Percentiles rank a stretch among this genome's conserved stretches.
Conservation (phyloP, 352 stramenopile species). For the Phytophthora agathidicida region DNA sequence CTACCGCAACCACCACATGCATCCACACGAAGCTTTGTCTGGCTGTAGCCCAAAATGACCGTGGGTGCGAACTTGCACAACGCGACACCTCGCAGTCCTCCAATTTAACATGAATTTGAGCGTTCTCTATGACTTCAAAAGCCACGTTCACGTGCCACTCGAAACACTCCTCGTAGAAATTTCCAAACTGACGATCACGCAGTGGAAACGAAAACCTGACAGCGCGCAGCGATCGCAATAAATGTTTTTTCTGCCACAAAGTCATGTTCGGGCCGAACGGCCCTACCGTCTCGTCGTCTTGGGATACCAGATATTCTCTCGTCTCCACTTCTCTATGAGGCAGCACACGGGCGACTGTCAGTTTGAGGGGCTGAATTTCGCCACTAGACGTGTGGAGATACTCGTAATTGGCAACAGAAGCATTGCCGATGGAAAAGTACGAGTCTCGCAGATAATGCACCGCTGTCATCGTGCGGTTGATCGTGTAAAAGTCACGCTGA, state of each 20-base stretch:
- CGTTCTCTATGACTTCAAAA: constrained; percentile 52
- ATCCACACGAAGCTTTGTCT: constrained; percentile 79
- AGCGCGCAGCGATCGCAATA: constrained; percentile 53
- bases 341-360: constrained; percentile 45
- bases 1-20: constrained; percentile 56
- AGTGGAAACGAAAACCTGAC: constrained; percentile 65
- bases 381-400: constrained; percentile 40
- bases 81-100: constrained; percentile 65
- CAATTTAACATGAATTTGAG: constrained; percentile 57
- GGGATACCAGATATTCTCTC: constrained; percentile 52
- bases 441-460: constrained; percentile 72
- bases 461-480: constrained; percentile 73
- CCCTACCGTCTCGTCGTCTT: constrained; percentile 42
- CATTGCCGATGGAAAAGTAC: constrained; percentile 77
- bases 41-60: constrained; percentile 60
- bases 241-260: constrained; percentile 38
- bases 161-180: constrained; percentile 87
- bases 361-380: constrained; percentile 40
- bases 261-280: constrained; percentile 62
- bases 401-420: constrained; percentile 85
- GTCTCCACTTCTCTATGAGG: constrained; percentile 38
- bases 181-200: constrained; percentile 73
- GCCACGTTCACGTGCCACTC: constrained; percentile 75
- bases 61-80: constrained; percentile 42
- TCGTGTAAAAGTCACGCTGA: constrained; percentile 70